phyloP scores from a whole-genome alignment of 805 yeast species.

The Kluyveromyces wickerhamii region DNA sequence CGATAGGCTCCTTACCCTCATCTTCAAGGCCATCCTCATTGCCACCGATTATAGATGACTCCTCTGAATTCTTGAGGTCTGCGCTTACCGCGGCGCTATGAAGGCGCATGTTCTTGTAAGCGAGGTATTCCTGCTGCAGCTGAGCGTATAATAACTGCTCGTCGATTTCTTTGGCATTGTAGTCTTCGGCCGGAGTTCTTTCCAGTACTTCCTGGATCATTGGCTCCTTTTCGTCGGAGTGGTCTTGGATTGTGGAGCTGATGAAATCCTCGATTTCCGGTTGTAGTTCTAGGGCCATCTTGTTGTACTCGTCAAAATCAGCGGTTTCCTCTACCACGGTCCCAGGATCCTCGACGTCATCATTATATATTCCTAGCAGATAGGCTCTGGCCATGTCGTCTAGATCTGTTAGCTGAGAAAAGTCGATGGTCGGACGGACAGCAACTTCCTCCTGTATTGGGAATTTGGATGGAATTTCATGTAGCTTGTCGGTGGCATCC shows the following conservation, averaged over 20 bases:
- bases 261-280: conserved; percentile 23
- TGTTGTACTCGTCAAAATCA: conserved; percentile 48
- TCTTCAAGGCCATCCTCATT: conserved; percentile 33
- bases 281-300: conserved; percentile 33
- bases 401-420: conserved; percentile 33
- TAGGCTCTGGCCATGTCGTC: conserved; percentile 58
- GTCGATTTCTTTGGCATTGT: conserved; percentile 24
- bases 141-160: too few relatives aligned
- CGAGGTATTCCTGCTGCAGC: too few relatives aligned
- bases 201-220: conserved; percentile 26
- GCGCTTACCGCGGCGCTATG: neutral
- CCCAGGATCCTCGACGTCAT: conserved; percentile 47
- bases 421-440: conserved; percentile 29
- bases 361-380: conserved; percentile 51
- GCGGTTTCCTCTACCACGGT: conserved; percentile 44
- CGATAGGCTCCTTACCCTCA: conserved; percentile 52
- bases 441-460: neutral
- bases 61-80: conserved; percentile 6
- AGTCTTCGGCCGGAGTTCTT: conserved; percentile 22
- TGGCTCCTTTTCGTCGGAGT: conserved; percentile 19
- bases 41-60: conserved; percentile 6
- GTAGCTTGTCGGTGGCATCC: neutral
- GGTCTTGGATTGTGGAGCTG: conserved; percentile 10
- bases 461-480: neutral
- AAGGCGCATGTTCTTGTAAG: too few relatives aligned